These are phyloP conservation scores for Penicillium occitanis DNA, from an alignment of 2,329 filamentous ascomycete species.

Conservation along the genomic window DNA sequence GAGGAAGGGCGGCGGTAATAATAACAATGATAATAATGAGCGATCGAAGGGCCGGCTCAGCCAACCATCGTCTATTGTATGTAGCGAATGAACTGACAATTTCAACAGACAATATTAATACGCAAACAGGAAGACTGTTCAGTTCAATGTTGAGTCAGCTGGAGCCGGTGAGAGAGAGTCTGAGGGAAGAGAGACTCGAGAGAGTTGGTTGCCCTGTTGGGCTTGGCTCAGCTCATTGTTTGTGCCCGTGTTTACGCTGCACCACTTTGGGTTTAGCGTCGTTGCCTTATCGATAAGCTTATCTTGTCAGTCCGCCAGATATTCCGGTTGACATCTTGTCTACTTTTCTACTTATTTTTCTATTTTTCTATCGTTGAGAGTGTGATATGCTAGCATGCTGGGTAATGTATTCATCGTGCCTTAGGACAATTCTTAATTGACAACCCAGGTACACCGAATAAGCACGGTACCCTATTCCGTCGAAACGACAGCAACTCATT, in stretches of 20 bases:
- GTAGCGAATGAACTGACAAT: neutral
- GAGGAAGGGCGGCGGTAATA: slow-evolving; percentile 7
- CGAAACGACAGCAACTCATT: neutral
- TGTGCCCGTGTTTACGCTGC: slow-evolving; percentile 22
- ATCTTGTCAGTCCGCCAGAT: neutral
- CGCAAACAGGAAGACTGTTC: neutral
- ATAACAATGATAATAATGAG: slow-evolving; percentile 15
- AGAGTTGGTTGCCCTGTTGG: slow-evolving; percentile 17
- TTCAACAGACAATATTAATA: neutral
- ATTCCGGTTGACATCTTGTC: neutral
- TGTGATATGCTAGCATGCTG: neutral
- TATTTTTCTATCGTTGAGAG: neutral
- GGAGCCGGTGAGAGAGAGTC: slow-evolving; percentile 11
- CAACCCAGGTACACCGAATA: neutral
- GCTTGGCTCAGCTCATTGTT: slow-evolving; percentile 17
- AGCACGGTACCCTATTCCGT: neutral
- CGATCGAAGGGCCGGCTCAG: slow-evolving; percentile 9
- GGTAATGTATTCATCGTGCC: neutral
- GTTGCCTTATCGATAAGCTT: slow-evolving; percentile 12
- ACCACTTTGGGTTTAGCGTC: slow-evolving; percentile 18
- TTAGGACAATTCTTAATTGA: neutral
- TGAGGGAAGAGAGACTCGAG: neutral
- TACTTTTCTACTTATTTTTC: neutral
- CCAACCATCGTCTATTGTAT: neutral
- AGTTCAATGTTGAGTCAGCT: neutral